Base-by-base conservation (phyloP, 2,329 filamentous ascomycete genomes). In the Elsinoe batatas region DNA sequence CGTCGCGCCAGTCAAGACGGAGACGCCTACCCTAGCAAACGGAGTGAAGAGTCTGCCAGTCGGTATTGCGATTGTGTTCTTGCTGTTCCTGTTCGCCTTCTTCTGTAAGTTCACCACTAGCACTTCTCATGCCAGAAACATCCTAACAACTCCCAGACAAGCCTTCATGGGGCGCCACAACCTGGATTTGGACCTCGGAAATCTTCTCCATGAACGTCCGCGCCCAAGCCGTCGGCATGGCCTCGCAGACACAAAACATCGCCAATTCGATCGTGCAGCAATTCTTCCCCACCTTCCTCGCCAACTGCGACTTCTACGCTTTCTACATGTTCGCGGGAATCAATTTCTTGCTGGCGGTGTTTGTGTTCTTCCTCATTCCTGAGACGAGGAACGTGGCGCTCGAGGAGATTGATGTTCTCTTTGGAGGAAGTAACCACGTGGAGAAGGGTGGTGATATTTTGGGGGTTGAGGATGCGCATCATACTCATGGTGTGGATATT, bases 151-250 rank as follows among this genome's bases (percentile, higher is more conserved):
- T 58, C 44, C n/a, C 36, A 51, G 57, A 86, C 70, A 87, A 86
- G 65, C 82, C 83, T 3, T 83, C 80, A 0, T 85, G 82, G 81
- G 82, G 82, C 51, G 82, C 82, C 1, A 85, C 82, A 3, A 79
- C 81, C 15, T 87, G 83, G 83, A 85, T 86, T 65, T 85, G 80
- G 79, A 86, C 83, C 0, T 76, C 81, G 1, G 83, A 86, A 61
- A 74, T 86, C 58, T 86, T 86, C 72, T 81, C 77, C 54, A 83
- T 84, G 79, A 86, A 86, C 67, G 79, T 86, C n/a, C 81, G 83
- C 57, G 81, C 82, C 4, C 83, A 86, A 66, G 83, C 83, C 35
- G 81, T 86, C 12, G 83, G 82, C 56, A 86, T 86, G 83, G 81
- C 76, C 38, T 74, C 73, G 38, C 75, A 75, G 65, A 79, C 64